Base-by-base conservation (phyloP, 352 stramenopile genomes). In the Pythium pyrilobum region DNA sequence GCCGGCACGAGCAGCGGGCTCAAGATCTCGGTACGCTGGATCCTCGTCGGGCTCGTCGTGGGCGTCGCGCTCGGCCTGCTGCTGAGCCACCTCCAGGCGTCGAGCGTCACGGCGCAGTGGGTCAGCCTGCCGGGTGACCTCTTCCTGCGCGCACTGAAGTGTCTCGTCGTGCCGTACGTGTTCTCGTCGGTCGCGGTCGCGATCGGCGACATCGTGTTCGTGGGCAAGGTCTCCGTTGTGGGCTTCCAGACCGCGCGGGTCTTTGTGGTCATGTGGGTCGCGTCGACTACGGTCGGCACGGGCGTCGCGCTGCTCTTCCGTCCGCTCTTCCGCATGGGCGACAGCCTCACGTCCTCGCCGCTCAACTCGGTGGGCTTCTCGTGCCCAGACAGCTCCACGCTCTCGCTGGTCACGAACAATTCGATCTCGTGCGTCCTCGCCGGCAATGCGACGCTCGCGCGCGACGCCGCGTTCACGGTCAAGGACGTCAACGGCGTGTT, bases 91-190 rank as follows among this genome's bases (percentile, higher is more conserved):
- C 12, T 83, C 10, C 57, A 71, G 27, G 58, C 81, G n/a, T 75
- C 68, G 4, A 21, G 53, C 11, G 36, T 82, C 2, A 46, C 62
- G 0, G 67, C 71, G 10, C 48, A 74, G 34, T 82, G 71, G 74
- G 69, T 89, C 34, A 52, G 73, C 5, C 53, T 87, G 15, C 79
- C 79, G 0, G 77, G 79, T 4, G 69, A 87, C 9, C 51, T 89
- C 25, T 89, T 89, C 56, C 55, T 87, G 9, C 68, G 0, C n/a
- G n/a, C n/a, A n/a, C n/a, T n/a, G n/a, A n/a, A n/a, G n/a, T n/a
- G n/a, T n/a, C n/a, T n/a, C n/a, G 75, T 87, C 21, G 59, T 89
- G n/a, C 79, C 79, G 11, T 79, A 87, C 41, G 75, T 89, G 4
- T 89, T 89, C 66, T 87, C 71, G 49, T 78, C 73, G 0, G 76